Percentiles rank a stretch among this genome's conserved stretches.
Conservation (phyloP, 768 basidiomycete species). For the Paxillus involutus region DNA sequence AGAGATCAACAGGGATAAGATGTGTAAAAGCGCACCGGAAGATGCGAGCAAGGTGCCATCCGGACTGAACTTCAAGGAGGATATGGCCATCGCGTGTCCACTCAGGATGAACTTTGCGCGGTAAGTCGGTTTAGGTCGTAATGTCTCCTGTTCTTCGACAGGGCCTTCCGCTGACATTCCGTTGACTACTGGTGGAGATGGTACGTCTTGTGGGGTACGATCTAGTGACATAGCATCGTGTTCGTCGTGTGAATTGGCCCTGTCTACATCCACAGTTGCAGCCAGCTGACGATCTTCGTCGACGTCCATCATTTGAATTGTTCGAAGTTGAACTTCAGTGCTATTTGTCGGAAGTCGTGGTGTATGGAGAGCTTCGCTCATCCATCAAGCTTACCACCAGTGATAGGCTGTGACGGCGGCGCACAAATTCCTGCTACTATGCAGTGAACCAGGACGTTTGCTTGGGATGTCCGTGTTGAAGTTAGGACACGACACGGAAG, state of each 20-base stretch:
- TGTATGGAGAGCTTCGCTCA: too few relatives aligned
- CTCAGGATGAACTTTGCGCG: slow-evolving; percentile 59
- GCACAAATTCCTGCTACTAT: too few relatives aligned
- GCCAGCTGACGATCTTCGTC: slow-evolving; percentile 8
- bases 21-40: slow-evolving; percentile 56
- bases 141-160: slow-evolving; percentile 4
- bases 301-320: slow-evolving; percentile 12
- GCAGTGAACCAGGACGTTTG: too few relatives aligned
- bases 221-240: slow-evolving; percentile 11
- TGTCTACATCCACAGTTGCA: background rate
- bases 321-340: background rate
- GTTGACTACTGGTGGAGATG: background rate
- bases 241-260: slow-evolving; percentile 4
- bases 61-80: slow-evolving; percentile 86
- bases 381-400: too few relatives aligned
- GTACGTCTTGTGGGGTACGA: slow-evolving; percentile 1
- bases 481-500: too few relatives aligned
- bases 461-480: too few relatives aligned
- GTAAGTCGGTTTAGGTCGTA: slow-evolving; percentile 47
- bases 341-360: background rate
- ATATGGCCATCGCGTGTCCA: slow-evolving; percentile 83
- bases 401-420: too few relatives aligned
- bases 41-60: slow-evolving; percentile 83
- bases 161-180: background rate
- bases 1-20: slow-evolving; percentile 4